Conservation (phyloP, 1,284 basidiomycete species). For the Apiotrichum porosum region DNA sequence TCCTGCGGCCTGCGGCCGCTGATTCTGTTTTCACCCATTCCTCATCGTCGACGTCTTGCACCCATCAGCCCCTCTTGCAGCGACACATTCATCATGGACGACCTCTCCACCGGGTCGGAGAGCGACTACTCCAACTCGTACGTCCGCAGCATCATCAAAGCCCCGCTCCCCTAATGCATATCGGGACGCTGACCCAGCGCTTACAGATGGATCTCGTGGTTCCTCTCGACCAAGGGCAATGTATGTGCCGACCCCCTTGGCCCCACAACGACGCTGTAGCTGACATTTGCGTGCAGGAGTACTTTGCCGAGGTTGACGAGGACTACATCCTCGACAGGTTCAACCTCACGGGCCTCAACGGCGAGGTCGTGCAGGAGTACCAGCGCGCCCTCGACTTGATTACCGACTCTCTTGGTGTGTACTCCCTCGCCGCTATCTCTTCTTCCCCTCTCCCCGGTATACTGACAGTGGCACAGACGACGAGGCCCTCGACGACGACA, state of each 20-base stretch:
- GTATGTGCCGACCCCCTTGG: constrained; percentile 17
- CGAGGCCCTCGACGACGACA: constrained; percentile 52
- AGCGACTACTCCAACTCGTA: constrained; percentile 50
- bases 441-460: too few species aligned
- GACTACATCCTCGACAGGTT: constrained; percentile 98
- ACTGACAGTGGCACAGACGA: too few species aligned
- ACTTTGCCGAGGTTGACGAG: constrained; percentile 99
- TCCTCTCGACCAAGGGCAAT: constrained; percentile 69
- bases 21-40: not conserved
- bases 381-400: constrained; percentile 90
- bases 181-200: not conserved
- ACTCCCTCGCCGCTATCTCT: not conserved
- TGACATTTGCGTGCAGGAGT: constrained; percentile 57
- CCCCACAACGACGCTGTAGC: too few species aligned
- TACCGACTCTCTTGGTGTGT: constrained; percentile 75
- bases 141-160: too few species aligned
- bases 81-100: constrained; percentile 37
- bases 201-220: constrained; percentile 95
- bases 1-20: not conserved
- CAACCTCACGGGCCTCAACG: constrained; percentile 95
- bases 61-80: constrained; percentile 1
- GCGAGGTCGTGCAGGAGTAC: constrained; percentile 87
- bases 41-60: not conserved
- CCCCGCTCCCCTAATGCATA: too few species aligned
- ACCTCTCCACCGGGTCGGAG: constrained; percentile 48